Evolutionary conservation across 148 eudicot genomes (phyloP), one percentile per base, ranked within the genome.

Genomic region (Linanthus parryae): DNA sequence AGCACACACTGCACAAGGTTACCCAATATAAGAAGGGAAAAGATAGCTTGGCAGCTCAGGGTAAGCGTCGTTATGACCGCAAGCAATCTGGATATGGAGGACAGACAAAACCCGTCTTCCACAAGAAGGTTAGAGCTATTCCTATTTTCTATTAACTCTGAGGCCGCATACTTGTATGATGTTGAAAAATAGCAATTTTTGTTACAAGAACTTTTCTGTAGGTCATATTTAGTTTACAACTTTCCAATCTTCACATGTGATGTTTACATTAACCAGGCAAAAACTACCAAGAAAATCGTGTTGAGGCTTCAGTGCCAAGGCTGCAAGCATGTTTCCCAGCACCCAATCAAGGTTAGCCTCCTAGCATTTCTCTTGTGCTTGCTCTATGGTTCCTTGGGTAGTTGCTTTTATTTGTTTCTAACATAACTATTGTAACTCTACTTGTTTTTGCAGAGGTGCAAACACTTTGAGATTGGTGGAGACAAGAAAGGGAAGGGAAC

Each of bases 1-100:
- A 85, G 74, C 95, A 85, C 67, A 79, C 89, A 33, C 52, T 74
- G 57, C 95, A 85, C 56, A 85, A 85, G 76, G 95, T 85, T 21
- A 85, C 95, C 12, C 95, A 85, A 31, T 85, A 85, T 74, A 85
- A 85, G 73, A 85, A 85, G 71, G 95, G 95, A 0, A 85, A 85
- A 57, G 95, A 85, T 51, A 81, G 88, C 55, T 82, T 85, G 79
- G 94, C 94, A 2, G 94, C 76, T 25, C 94, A 85, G 31, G 89
- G 89, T 30, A 85, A 85, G 73, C 75, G 95, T 16, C 89, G 95
- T 64, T 82, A 82, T 69, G 95, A 85, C 48, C 63, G 95, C 41
- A 85, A 85, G 34, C 88, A 85, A 44, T 81, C 88, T 2, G 88
- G 94, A 25, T 85, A 81, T 78, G 94, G 94, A 70, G 95, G 95